A percentile compares a stretch with the other conserved stretches of the same genome.
Evolutionary conservation across 768 basidiomycete species (phyloP).

Genomic region (Hydnomerulius pinastri): DNA sequence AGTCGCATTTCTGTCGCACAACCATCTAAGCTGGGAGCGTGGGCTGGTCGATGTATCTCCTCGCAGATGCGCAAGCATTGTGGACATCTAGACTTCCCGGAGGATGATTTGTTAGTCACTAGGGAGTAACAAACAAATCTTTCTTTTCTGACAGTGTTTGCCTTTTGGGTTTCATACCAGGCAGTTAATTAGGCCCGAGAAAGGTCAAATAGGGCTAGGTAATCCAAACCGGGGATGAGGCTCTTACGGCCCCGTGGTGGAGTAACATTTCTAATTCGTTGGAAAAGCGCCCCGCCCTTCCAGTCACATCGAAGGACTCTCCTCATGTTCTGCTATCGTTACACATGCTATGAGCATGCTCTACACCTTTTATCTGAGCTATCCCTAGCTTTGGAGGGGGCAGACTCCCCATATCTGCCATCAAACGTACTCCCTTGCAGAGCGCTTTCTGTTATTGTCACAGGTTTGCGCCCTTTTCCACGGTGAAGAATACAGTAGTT

Average conservation of each 20-base stretch:
- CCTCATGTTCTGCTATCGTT: slow-evolving; percentile 31
- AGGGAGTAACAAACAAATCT: slow-evolving; percentile 19
- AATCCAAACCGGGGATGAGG: slow-evolving; percentile 29
- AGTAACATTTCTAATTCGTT: slow-evolving; percentile 21
- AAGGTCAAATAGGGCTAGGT: slow-evolving; percentile 30
- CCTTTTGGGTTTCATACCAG: slow-evolving; percentile 33
- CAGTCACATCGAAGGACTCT: slow-evolving; percentile 17
- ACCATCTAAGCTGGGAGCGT: slow-evolving; percentile 18
- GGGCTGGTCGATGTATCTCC: slow-evolving; percentile 27
- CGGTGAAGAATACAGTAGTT: slow-evolving; percentile 24
- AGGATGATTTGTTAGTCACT: slow-evolving; percentile 24
- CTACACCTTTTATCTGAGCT: slow-evolving; percentile 31
- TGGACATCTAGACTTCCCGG: slow-evolving; percentile 7
- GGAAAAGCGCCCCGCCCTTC: slow-evolving; percentile 22
- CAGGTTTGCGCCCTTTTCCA: slow-evolving; percentile 30
- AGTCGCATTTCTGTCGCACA: slow-evolving; percentile 8
- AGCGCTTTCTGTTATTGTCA: slow-evolving; percentile 7
- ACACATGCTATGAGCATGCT: slow-evolving; percentile 25
- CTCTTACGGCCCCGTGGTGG: slow-evolving; percentile 22
- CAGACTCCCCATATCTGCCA: slow-evolving; percentile 8
- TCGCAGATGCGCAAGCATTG: slow-evolving; percentile 27
- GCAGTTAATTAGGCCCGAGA: slow-evolving; percentile 29
- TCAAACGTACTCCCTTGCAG: slow-evolving; percentile 3
- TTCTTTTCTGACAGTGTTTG: slow-evolving; percentile 22
- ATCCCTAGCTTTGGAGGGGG: slow-evolving; percentile 5